A percentile compares a stretch with the other conserved stretches of the same genome.
Conservation (phyloP, 305 asterid genomes). For the Solanum hybrid region DNA sequence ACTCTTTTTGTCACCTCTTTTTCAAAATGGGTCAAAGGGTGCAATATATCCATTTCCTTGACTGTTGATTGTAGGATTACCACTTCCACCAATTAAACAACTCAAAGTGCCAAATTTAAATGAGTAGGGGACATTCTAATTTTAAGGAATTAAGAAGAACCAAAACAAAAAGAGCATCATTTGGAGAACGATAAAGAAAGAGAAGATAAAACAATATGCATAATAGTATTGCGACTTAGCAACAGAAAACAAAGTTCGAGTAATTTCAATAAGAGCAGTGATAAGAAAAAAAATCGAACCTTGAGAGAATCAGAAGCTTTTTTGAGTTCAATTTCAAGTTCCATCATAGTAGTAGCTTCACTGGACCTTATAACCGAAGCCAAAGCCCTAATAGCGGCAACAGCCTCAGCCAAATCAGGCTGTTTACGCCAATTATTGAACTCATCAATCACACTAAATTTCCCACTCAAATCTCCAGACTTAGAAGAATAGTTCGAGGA, state of each 20-base stretch:
- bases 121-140: background rate
- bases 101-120: background rate
- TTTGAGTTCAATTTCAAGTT: slow-evolving; percentile 82
- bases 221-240: background rate
- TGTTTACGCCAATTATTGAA: slow-evolving; percentile 79
- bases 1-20: slow-evolving; percentile 69
- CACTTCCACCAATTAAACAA: background rate
- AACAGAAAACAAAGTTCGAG: background rate
- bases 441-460: slow-evolving; percentile 63
- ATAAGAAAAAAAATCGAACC: slow-evolving; percentile 19
- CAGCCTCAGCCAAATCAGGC: slow-evolving; percentile 97
- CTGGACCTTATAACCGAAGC: slow-evolving; percentile 79
- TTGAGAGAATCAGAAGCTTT: slow-evolving; percentile 77
- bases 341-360: slow-evolving; percentile 88
- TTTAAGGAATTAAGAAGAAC: background rate
- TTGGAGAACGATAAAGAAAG: background rate
- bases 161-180: background rate
- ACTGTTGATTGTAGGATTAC: background rate
- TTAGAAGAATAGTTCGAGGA: slow-evolving; percentile 8
- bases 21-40: background rate
- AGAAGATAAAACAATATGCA: background rate
- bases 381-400: slow-evolving; percentile 91
- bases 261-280: background rate
- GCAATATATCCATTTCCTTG: background rate
- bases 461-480: slow-evolving; percentile 31